Evolutionary conservation across 208 protist species (phyloP).

Genomic region (Naegleria fowleri): DNA sequence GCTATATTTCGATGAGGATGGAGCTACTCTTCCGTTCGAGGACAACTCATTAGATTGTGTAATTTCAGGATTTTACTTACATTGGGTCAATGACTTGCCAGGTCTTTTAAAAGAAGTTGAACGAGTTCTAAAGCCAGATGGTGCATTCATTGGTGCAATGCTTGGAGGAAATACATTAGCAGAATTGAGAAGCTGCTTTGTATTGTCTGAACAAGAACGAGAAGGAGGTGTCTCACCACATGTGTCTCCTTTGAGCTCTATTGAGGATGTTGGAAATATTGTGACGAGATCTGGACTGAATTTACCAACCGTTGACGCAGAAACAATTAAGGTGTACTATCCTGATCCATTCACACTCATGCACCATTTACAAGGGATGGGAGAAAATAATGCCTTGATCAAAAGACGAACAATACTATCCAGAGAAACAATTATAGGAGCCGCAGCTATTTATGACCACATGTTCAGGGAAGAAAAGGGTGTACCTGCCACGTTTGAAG

Average conservation of each 20-base stretch:
- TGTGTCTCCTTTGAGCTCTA: conserved; percentile 77
- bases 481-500: conserved; percentile 75
- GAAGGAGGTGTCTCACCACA: conserved; percentile 72
- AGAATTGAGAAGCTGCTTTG: conserved; percentile 73
- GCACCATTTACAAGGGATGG: conserved; percentile 74
- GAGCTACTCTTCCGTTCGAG: background rate
- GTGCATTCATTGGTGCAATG: conserved; percentile 69
- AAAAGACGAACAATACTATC: conserved; percentile 55
- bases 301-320: conserved; percentile 71
- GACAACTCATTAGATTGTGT: background rate
- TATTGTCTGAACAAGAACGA: conserved; percentile 70
- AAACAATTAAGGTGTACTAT: conserved; percentile 33
- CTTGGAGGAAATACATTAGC: conserved; percentile 81
- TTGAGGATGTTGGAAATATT: conserved; percentile 66
- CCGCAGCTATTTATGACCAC: conserved; percentile 65
- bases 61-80: background rate
- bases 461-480: conserved; percentile 70
- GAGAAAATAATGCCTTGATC: conserved; percentile 69
- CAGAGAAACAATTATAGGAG: conserved; percentile 62
- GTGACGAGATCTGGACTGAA: conserved; percentile 73
- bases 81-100: conserved; percentile 25
- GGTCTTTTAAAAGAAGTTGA: conserved; percentile 64
- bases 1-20: background rate
- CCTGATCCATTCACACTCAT: conserved; percentile 67
- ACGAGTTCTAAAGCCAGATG: conserved; percentile 71